Evolutionary conservation across 2,329 filamentous ascomycete species (phyloP).

Genomic region (Microascus cirrosus): DNA sequence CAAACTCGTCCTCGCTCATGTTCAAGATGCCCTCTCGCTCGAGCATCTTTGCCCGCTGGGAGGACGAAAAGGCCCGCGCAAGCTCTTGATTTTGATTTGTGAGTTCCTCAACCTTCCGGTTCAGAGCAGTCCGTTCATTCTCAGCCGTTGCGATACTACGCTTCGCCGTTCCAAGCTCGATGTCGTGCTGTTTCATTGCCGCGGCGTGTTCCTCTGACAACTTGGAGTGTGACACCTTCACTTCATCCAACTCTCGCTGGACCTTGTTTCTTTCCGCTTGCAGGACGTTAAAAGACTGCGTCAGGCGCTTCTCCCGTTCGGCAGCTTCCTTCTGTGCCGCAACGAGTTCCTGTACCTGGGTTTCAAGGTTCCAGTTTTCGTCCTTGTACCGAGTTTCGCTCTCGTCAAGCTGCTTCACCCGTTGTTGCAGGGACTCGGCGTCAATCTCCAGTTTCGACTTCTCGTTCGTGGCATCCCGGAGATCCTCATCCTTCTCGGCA

Average conservation of each 20-base stretch:
- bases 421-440: conserved; percentile 65
- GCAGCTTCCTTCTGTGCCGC: conserved; percentile 62
- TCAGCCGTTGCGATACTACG: conserved; percentile 71
- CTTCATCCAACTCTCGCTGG: conserved; percentile 84
- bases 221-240: conserved; percentile 69
- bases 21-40: conserved; percentile 53
- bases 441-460: conserved; percentile 75
- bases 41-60: conserved; percentile 54
- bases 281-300: conserved; percentile 56
- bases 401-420: conserved; percentile 75
- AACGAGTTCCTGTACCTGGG: conserved; percentile 75
- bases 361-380: conserved; percentile 96
- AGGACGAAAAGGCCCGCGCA: conserved; percentile 69
- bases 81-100: conserved; percentile 84
- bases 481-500: conserved; percentile 75
- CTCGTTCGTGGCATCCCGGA: conserved; percentile 64
- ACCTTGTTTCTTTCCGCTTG: conserved; percentile 65
- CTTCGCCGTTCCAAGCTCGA: conserved; percentile 75
- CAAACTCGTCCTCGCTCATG: conserved; percentile 50
- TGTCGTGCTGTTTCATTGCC: conserved; percentile 72
- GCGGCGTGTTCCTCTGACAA: conserved; percentile 70
- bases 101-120: conserved; percentile 80
- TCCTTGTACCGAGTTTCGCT: conserved; percentile 95
- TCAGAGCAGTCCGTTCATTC: conserved; percentile 64
- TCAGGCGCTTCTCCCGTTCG: conserved; percentile 75